These are phyloP conservation scores for Cucurbita pepo DNA, from an alignment of 306 rosid species.

Conservation along the genomic window DNA sequence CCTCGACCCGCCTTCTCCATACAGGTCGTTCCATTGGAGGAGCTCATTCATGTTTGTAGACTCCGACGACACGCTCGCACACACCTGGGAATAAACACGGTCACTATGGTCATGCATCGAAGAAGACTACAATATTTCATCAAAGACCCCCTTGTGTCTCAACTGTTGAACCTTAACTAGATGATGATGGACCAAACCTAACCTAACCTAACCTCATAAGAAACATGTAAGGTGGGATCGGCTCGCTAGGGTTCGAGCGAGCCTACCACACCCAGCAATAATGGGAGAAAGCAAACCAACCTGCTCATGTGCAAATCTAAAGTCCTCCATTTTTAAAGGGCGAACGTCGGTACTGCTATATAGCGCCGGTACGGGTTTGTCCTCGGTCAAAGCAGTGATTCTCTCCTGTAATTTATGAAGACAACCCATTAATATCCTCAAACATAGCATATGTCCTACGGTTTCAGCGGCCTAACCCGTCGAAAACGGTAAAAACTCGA, in stretches of 20 bases:
- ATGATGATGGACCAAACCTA: too few species aligned
- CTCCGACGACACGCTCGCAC: constrained; percentile 89
- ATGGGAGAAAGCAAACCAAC: constrained; percentile 13
- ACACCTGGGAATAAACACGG: constrained; percentile 33
- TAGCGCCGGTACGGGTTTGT: constrained; percentile 44
- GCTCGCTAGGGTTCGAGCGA: too few species aligned
- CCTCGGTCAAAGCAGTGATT: constrained; percentile 41
- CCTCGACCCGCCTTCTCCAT: constrained; percentile 95
- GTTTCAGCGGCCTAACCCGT: too few species aligned
- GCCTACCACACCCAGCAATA: too few species aligned
- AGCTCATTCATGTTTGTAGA: constrained; percentile 78
- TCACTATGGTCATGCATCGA: not conserved
- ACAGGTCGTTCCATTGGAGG: constrained; percentile 80
- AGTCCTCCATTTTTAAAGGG: constrained; percentile 66
- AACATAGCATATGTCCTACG: not conserved
- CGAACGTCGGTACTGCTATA: constrained; percentile 61
- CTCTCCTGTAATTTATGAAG: constrained; percentile 45
- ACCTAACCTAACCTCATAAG: too few species aligned
- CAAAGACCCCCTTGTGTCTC: too few species aligned
- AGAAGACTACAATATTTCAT: not conserved
- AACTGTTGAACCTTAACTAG: too few species aligned
- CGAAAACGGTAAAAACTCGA: not conserved
- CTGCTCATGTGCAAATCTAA: constrained; percentile 80
- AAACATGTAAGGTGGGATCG: too few species aligned
- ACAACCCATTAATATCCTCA: not conserved